These are phyloP conservation scores for Magnusiomyces paraingens DNA, from an alignment of 1,139 yeast genomes.

Conservation along the genomic window DNA sequence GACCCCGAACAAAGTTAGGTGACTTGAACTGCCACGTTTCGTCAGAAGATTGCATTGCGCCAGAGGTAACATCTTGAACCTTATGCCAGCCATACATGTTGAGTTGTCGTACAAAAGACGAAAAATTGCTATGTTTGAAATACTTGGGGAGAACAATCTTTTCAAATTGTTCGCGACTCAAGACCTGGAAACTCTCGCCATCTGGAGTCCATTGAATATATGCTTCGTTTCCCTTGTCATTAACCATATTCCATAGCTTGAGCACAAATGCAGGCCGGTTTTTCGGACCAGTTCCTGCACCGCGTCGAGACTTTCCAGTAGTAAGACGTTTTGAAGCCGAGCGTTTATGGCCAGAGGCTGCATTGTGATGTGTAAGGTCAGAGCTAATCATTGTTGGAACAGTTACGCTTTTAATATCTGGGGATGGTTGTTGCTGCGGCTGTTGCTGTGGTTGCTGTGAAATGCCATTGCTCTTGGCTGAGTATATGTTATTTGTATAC, in stretches of 20 bases:
- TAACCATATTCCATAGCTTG: constrained; percentile 93
- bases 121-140: constrained; percentile 91
- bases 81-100: constrained; percentile 99
- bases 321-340: constrained; percentile 17
- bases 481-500: too few relatives aligned
- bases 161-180: constrained; percentile 81
- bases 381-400: constrained; percentile 14
- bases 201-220: constrained; percentile 80
- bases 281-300: constrained; percentile 33
- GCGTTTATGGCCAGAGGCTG: constrained; percentile 6
- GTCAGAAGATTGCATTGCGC: constrained; percentile 51
- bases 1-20: constrained; percentile 65
- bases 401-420: constrained; percentile 1
- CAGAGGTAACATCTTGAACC: constrained; percentile 70
- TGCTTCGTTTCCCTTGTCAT: constrained; percentile 61
- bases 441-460: not conserved
- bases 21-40: constrained; percentile 72
- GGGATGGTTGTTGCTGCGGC: not conserved
- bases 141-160: constrained; percentile 78
- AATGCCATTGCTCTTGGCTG: not conserved
- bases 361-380: constrained; percentile 2
- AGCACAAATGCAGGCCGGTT: constrained; percentile 80
- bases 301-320: constrained; percentile 23
- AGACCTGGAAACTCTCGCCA: constrained; percentile 80
- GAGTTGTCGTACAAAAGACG: constrained; percentile 89